A percentile compares a stretch with the other conserved stretches of the same genome.
Evolutionary conservation across 805 yeast species (phyloP).

Genomic region (Candida insectorum): DNA sequence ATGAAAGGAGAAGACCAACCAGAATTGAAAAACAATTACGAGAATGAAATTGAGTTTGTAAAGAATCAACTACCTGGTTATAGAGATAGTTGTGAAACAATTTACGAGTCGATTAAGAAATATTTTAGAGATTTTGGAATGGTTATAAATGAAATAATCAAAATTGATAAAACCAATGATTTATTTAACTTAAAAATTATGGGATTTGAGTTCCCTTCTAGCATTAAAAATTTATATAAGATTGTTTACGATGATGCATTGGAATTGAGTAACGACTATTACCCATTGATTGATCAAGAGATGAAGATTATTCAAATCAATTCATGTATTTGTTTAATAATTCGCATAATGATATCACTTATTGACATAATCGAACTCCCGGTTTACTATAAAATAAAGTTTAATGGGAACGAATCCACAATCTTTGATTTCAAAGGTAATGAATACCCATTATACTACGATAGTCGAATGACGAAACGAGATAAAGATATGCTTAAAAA

Average conservation of each 20-base stretch:
- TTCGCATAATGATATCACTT: conserved; percentile 21
- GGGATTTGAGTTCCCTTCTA: conserved; percentile 35
- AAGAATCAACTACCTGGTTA: conserved; percentile 27
- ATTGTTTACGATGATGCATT: conserved; percentile 24
- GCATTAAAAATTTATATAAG: conserved; percentile 25
- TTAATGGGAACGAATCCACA: conserved; percentile 17
- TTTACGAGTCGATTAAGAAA: conserved; percentile 19
- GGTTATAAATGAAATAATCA: conserved; percentile 21
- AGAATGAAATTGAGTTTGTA: conserved; percentile 22
- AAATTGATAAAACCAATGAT: conserved; percentile 20
- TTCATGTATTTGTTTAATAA: conserved; percentile 29
- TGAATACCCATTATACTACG: conserved; percentile 28
- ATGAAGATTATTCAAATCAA: conserved; percentile 25
- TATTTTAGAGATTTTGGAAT: conserved; percentile 13
- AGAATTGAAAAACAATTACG: conserved; percentile 8
- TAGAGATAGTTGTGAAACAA: conserved; percentile 14
- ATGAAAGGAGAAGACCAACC: conserved; percentile 12
- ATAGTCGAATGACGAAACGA: conserved; percentile 18
- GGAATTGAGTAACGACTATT: conserved; percentile 8
- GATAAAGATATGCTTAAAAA: conserved; percentile 15
- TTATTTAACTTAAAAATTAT: conserved; percentile 25
- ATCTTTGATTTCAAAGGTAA: conserved; percentile 22
- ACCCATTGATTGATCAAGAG: conserved; percentile 5
- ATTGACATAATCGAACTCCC: conserved; percentile 23
- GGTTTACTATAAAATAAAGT: conserved; percentile 26